Conservation (phyloP, 345 rosid genomes). For the Noccaea caerulescens region DNA sequence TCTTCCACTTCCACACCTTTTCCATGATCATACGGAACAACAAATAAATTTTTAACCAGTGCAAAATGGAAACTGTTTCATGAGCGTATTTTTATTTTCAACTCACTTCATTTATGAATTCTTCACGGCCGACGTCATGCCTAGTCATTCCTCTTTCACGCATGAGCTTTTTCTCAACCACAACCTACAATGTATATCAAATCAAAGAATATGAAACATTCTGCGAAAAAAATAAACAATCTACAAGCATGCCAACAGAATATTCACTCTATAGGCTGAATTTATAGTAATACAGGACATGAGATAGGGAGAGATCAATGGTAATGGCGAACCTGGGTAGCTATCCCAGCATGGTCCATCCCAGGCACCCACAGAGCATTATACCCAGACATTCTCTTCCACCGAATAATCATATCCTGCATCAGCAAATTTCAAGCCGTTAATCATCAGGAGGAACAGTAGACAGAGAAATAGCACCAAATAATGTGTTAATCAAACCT, state of each 20-base stretch:
- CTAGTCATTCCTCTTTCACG: slow-evolving; percentile 73
- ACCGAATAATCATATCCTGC: slow-evolving; percentile 92
- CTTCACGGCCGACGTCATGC: slow-evolving; percentile 93
- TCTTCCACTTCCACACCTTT: slow-evolving; percentile 97
- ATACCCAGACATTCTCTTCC: slow-evolving; percentile 95
- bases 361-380: slow-evolving; percentile 97
- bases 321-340: slow-evolving; percentile 77
- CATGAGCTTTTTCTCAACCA: slow-evolving; percentile 91
- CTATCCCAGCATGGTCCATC: slow-evolving; percentile 97
- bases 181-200: slow-evolving; percentile 60
- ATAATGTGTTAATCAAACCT: slow-evolving; percentile 53
- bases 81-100: slow-evolving; percentile 10
- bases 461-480: background rate
- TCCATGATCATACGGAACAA: slow-evolving; percentile 24
- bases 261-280: slow-evolving; percentile 2
- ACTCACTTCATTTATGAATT: slow-evolving; percentile 80
- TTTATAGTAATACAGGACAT: slow-evolving; percentile 1
- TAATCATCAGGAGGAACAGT: slow-evolving; percentile 11
- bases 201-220: slow-evolving; percentile 14
- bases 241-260: slow-evolving; percentile 11
- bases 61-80: slow-evolving; percentile 16
- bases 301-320: background rate
- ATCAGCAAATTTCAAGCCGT: slow-evolving; percentile 7
- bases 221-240: background rate
- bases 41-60: background rate